These are phyloP conservation scores for Rehmannia glutinosa DNA, from an alignment of 257 asterid species.

Conservation along the genomic window DNA sequence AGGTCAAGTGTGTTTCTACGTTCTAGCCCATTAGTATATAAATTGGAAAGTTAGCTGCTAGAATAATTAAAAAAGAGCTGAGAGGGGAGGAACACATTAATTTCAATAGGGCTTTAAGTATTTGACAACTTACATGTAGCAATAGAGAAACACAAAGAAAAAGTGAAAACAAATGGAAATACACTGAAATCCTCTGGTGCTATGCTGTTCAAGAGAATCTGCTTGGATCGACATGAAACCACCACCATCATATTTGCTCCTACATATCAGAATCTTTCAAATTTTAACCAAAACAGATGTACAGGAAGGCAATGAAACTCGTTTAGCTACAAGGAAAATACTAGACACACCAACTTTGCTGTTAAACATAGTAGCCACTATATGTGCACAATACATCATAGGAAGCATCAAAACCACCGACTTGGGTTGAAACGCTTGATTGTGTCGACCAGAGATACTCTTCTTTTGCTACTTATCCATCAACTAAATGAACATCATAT, in stretches of 20 bases:
- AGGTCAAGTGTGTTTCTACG: too few relatives aligned
- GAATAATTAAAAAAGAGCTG: too few relatives aligned
- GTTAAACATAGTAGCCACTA: slow-evolving; percentile 31
- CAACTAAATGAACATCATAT: slow-evolving; percentile 6
- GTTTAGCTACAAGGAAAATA: slow-evolving; percentile 29
- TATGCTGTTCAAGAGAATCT: slow-evolving; percentile 7
- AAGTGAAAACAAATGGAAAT: slow-evolving; percentile 2
- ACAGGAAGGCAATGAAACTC: slow-evolving; percentile 40
- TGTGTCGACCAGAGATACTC: slow-evolving; percentile 6
- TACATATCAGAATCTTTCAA: slow-evolving; percentile 14
- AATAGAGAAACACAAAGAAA: neutral
- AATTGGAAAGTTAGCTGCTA: too few relatives aligned
- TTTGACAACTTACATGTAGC: slow-evolving; percentile 11
- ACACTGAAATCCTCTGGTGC: slow-evolving; percentile 19
- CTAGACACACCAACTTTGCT: slow-evolving; percentile 27
- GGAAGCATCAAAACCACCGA: slow-evolving; percentile 25
- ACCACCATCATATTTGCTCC: slow-evolving; percentile 14
- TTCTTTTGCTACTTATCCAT: slow-evolving; percentile 19
- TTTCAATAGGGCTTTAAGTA: too few relatives aligned
- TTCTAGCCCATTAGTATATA: too few relatives aligned
- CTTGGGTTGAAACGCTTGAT: slow-evolving; percentile 24
- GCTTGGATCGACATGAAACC: slow-evolving; percentile 14
- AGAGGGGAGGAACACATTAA: too few relatives aligned
- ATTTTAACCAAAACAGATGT: slow-evolving; percentile 53
- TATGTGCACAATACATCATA: slow-evolving; percentile 38